Conservation (phyloP, 2,329 filamentous ascomycete genomes). For the Fusarium protoensiforme region DNA sequence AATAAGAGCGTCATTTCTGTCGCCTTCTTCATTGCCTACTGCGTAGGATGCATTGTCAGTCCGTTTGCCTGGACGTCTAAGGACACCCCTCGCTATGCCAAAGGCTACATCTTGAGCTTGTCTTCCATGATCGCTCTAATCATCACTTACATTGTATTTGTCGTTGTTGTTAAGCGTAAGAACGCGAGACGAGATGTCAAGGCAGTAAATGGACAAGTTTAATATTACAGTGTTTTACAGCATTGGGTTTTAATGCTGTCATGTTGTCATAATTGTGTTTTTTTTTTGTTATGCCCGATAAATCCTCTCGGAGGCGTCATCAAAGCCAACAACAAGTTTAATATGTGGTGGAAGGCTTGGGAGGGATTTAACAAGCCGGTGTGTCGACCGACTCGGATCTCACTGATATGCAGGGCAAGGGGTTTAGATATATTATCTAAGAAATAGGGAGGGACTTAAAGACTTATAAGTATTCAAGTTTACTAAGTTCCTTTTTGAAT, state of each 20-base stretch:
- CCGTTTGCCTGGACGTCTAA: slow-evolving; percentile 59
- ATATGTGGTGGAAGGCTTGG: background rate
- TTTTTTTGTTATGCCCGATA: no score
- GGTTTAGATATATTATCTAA: background rate
- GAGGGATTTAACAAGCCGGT: background rate
- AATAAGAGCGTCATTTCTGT: slow-evolving; percentile 59
- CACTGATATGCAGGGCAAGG: background rate
- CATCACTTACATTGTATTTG: background rate
- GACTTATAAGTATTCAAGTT: background rate
- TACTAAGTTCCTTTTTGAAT: background rate
- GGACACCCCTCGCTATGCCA: slow-evolving; percentile 54
- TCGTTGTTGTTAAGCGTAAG: background rate
- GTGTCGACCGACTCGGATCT: background rate
- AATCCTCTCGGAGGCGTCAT: no score
- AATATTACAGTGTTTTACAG: no score
- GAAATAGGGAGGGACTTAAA: background rate
- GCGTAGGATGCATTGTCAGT: slow-evolving; percentile 42
- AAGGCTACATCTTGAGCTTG: slow-evolving; percentile 55
- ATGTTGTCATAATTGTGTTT: no score
- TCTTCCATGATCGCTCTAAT: background rate
- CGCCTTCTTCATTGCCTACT: slow-evolving; percentile 63
- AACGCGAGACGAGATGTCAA: background rate
- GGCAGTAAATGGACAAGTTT: background rate
- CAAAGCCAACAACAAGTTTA: no score
- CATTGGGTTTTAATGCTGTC: no score